phyloP scores from a whole-genome alignment of 2,329 filamentous ascomycete species.

The Rosellinia necatrix region DNA sequence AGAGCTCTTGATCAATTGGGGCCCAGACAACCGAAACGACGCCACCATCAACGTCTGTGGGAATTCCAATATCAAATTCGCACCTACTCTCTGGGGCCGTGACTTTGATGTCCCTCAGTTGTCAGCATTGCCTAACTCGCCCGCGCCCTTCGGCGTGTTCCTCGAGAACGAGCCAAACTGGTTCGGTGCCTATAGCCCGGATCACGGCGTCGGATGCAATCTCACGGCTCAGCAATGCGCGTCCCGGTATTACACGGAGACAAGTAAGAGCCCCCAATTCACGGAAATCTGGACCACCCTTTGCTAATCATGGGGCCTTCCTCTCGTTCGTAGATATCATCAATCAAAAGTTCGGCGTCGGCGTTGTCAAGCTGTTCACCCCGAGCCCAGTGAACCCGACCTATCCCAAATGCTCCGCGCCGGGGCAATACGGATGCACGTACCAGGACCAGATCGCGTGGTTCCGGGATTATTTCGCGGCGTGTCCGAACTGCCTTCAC shows the following conservation, averaged over 20 bases:
- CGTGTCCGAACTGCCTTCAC: neutral
- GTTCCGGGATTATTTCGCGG: neutral
- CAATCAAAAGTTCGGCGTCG: neutral
- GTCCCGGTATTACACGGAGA: neutral
- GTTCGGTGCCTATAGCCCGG: neutral
- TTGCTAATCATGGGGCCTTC: neutral
- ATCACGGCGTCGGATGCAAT: neutral
- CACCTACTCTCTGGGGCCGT: neutral
- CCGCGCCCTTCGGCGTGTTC: neutral
- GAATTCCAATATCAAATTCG: neutral
- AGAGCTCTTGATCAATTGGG: neutral
- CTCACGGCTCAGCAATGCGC: neutral
- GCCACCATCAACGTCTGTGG: neutral
- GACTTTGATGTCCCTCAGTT: neutral
- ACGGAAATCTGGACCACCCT: neutral
- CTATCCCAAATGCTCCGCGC: neutral
- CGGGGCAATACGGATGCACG: neutral
- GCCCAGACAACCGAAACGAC: conserved; percentile 1
- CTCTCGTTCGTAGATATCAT: neutral
- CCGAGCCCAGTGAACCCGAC: neutral
- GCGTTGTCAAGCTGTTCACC: neutral
- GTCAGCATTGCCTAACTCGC: neutral
- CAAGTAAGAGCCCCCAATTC: neutral
- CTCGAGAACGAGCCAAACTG: conserved; percentile 2
- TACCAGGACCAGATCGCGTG: neutral